Base-by-base conservation (phyloP, 768 basidiomycete species). In the Leccinum obscurum region DNA sequence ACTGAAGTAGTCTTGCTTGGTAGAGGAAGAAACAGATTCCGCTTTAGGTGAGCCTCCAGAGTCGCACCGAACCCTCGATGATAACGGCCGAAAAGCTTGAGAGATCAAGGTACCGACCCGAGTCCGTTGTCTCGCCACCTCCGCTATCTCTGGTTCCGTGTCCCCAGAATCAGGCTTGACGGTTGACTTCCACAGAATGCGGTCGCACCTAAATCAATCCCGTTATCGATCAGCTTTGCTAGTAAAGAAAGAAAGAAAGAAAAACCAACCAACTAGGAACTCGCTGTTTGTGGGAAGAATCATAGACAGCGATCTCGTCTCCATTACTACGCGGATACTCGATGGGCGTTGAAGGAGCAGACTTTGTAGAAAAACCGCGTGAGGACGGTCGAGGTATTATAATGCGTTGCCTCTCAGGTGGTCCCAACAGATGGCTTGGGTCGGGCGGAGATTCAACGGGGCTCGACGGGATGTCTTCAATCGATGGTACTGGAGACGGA, bases 101-200 rank as follows among this genome's bases (percentile, higher is more conserved):
- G 75, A 77, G 56, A 89, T 77, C 55, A 88, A 77, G 44, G 82
- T 81, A 26, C 82, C 77, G 54, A 88, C 77, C 41, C 79, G 78
- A 28, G 76, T 81, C n/a, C 80, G 77, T 32, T 79, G 72, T 39
- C 77, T 68, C 49, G 68, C 54, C 54, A 68, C 50, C 48, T 69
- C 64, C 39, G 69, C 66, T 53, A 70, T 34, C n/a, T 75, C 74
- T 10, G 80, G 77, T 15, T 75, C 76, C 37, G 78, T 80, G 9
- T 75, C 70, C 26, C 80, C 76, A 1, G 76, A 73, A 13, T 79
- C 79, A 15, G 81, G 81, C 32, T 76, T 68, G 26, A 89, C 78
- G 1, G 87, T 92, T 6, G 88, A 81, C 72, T 92, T 93, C 86
- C 86, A 93, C 5, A 93, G 74, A 50, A 93, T 90, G 20, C 92